A percentile compares a stretch with the other conserved stretches of the same genome.
Evolutionary conservation across 257 asterid genomes (phyloP).

Genomic region (Salvia hispanica): DNA sequence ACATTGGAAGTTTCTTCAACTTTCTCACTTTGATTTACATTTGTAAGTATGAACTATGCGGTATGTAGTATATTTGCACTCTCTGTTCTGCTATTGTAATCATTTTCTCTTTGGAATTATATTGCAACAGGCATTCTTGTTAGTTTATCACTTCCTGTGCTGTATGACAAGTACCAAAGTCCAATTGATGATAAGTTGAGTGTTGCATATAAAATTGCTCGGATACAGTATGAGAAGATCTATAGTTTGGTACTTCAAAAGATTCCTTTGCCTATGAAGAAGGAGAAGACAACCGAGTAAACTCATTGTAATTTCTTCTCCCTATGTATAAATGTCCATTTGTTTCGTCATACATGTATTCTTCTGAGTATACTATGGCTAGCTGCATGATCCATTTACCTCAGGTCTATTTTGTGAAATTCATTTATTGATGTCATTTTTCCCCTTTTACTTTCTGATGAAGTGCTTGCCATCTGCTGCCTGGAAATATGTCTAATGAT

Average conservation of each 20-base stretch:
- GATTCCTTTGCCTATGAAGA: conserved; percentile 53
- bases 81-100: conserved; percentile 10
- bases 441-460: neutral
- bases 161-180: conserved; percentile 76
- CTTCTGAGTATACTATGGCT: neutral
- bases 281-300: conserved; percentile 80
- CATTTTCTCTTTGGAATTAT: conserved; percentile 11
- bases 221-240: conserved; percentile 54
- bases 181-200: conserved; percentile 72
- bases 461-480: conserved; percentile 21
- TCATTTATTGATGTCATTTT: neutral
- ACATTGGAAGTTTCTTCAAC: conserved; percentile 75
- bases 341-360: neutral
- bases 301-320: conserved; percentile 36
- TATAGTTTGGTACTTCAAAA: conserved; percentile 51
- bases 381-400: neutral
- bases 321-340: neutral
- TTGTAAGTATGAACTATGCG: conserved; percentile 49
- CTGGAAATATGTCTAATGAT: neutral
- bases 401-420: too few relatives aligned
- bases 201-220: conserved; percentile 47
- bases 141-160: conserved; percentile 69
- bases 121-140: conserved; percentile 66
- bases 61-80: neutral
- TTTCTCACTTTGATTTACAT: conserved; percentile 69